Percentiles rank a stretch among this genome's conserved stretches.
Evolutionary conservation across 768 basidiomycete genomes (phyloP).

Genomic region (Russula sp.): DNA sequence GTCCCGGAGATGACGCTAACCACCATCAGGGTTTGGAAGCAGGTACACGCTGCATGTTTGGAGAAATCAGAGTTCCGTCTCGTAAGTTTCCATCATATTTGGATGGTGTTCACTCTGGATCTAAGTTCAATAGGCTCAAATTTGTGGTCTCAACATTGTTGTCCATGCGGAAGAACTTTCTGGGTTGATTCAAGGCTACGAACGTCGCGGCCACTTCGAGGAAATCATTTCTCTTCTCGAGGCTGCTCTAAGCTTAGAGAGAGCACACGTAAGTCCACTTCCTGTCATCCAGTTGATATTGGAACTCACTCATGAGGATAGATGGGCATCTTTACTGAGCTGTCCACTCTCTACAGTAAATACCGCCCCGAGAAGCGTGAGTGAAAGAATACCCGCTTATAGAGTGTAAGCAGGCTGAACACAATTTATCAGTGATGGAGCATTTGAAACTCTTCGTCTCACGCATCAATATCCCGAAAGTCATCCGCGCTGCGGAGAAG

Average conservation of each 20-base stretch:
- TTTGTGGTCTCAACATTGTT: conserved; percentile 96
- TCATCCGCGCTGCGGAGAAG: conserved; percentile 93
- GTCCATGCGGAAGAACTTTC: conserved; percentile 90
- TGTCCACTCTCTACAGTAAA: conserved; percentile 90
- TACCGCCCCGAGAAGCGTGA: conserved; percentile 89
- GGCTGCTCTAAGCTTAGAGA: conserved; percentile 92
- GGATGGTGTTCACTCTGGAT: conserved; percentile 17
- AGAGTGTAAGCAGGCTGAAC: background rate
- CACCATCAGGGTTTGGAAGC: conserved; percentile 89
- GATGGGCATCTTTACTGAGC: conserved; percentile 98
- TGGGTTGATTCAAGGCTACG: conserved; percentile 76
- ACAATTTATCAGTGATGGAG: conserved; percentile 76
- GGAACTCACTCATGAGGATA: conserved; percentile 32
- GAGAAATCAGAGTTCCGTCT: conserved; percentile 97
- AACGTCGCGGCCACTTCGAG: conserved; percentile 89
- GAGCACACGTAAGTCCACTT: conserved; percentile 68
- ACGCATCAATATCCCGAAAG: conserved; percentile 98
- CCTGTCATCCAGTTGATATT: background rate
- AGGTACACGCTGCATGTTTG: conserved; percentile 97
- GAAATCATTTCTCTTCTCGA: conserved; percentile 90
- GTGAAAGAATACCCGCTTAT: conserved; percentile 34
- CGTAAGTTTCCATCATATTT: conserved; percentile 40
- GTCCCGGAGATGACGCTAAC: conserved; percentile 23
- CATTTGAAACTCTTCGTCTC: conserved; percentile 95
- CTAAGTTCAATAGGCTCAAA: conserved; percentile 66